Base-by-base conservation (phyloP, 257 asterid genomes). In the Phtheirospermum japonicum region DNA sequence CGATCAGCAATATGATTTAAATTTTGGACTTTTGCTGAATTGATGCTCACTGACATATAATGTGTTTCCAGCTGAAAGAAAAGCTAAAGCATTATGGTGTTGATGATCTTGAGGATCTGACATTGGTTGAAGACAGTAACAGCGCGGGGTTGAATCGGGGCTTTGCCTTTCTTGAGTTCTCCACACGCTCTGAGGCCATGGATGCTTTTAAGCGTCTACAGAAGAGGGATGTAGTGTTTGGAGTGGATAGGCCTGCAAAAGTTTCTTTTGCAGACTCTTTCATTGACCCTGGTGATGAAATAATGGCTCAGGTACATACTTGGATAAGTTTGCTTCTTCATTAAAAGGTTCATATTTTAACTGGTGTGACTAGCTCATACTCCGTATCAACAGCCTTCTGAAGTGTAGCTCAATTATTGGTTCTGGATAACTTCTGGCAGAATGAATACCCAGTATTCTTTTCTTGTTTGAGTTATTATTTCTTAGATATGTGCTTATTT, bases 221-320 rank as follows among this genome's bases (percentile, higher is more conserved):
- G 76, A 93, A 81, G 83, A 83, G 95, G 78, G 95, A 87, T 81
- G 77, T 93, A 63, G 14, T 67, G 57, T 90, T 93, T 84, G 99
- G 99, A 76, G 81, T 83, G 56, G 97, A 89, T 73, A 82, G 95
- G 80, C 95, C 94, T 30, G 99, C 96, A 45, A 93, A 93, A 82
- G 94, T 93, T 74, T 87, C 99, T 51, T 89, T 93, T 78, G 99
- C 99, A 26, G 99, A 93, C 76, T 90, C 99, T 63, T 87, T 89
- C 76, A 80, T 87, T 62, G 99, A 93, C 73, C 99, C 99, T 33
- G 97, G 97, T 69, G 97, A 89, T 75, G 96, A 93, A 75, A 90
- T 93, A 70, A 93, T 93, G 99, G 97, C 99, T 70, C 95, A 93
- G 97, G 99, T 93, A 87, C 65, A 39, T 40, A 34, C 67, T 70